phyloP scores from a whole-genome alignment of 2,329 filamentous ascomycete species.

The Sarocladium kiliense region DNA sequence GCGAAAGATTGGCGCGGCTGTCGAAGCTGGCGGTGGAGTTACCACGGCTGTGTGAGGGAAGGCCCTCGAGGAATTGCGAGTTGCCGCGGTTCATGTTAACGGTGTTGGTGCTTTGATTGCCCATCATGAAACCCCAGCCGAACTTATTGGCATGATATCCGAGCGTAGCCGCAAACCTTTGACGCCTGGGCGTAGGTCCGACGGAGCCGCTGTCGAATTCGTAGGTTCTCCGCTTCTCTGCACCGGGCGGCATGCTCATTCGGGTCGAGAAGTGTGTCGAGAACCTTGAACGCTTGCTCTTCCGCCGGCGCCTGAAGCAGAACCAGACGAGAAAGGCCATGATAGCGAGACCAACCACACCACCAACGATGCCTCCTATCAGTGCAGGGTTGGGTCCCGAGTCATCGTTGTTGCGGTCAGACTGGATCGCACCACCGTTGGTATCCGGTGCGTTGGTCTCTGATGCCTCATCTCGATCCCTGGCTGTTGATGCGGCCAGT shows the following conservation, averaged over 20 bases:
- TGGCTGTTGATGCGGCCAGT: constrained; percentile 2
- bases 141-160: constrained; percentile 16
- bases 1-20: constrained; percentile 18
- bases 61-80: constrained; percentile 41
- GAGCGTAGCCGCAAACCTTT: constrained; percentile 23
- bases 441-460: not conserved
- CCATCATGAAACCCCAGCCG: constrained; percentile 1
- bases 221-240: constrained; percentile 17
- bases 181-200: constrained; percentile 41
- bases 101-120: constrained; percentile 14
- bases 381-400: constrained; percentile 17
- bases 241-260: constrained; percentile 16
- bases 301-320: constrained; percentile 35
- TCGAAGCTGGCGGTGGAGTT: not conserved
- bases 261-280: not conserved
- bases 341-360: constrained; percentile 31
- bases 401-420: not conserved
- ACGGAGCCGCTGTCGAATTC: constrained; percentile 38
- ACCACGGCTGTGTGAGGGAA: constrained; percentile 1
- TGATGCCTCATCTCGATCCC: not conserved
- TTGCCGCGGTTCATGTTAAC: constrained; percentile 49
- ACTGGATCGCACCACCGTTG: not conserved
- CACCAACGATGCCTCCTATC: constrained; percentile 42
- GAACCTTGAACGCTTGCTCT: constrained; percentile 31
- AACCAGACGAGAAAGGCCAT: constrained; percentile 41